A percentile compares a stretch with the other conserved stretches of the same genome.
Conservation (phyloP, 116 monocot genomes). For the Zostera marina region DNA sequence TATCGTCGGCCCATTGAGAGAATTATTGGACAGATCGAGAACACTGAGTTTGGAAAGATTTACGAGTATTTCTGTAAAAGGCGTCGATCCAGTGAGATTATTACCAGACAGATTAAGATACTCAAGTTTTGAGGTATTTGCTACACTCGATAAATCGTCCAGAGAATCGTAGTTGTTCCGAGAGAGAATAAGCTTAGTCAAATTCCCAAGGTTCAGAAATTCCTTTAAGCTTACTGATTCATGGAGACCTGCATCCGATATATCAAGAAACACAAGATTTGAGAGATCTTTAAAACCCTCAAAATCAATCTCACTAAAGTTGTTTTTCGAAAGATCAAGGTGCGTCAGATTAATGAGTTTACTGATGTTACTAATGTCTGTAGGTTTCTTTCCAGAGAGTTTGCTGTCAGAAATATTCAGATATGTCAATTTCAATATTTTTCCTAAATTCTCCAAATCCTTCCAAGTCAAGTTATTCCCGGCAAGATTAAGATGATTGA, state of each 20-base stretch:
- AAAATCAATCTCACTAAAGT: constrained; percentile 10
- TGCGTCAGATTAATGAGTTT: constrained; percentile 28
- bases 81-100: not conserved
- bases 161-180: constrained; percentile 25
- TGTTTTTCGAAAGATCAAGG: constrained; percentile 50
- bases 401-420: constrained; percentile 47
- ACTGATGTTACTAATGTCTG: constrained; percentile 1
- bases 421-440: constrained; percentile 3
- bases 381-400: constrained; percentile 23
- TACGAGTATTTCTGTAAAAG: not conserved
- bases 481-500: not conserved
- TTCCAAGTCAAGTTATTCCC: not conserved
- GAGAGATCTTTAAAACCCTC: too few species aligned
- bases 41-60: not conserved
- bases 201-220: constrained; percentile 24
- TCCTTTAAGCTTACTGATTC: constrained; percentile 30
- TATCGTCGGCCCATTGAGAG: constrained; percentile 14
- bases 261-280: too few species aligned
- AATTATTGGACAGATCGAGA: constrained; percentile 22
- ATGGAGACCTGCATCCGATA: constrained; percentile 38
- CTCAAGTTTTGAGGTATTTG: not conserved
- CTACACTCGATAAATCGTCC: not conserved
- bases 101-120: not conserved
- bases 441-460: not conserved
- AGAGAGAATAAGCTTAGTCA: constrained; percentile 51